These are phyloP conservation scores for Suillus discolor DNA, from an alignment of 768 basidiomycete genomes.

Conservation along the genomic window DNA sequence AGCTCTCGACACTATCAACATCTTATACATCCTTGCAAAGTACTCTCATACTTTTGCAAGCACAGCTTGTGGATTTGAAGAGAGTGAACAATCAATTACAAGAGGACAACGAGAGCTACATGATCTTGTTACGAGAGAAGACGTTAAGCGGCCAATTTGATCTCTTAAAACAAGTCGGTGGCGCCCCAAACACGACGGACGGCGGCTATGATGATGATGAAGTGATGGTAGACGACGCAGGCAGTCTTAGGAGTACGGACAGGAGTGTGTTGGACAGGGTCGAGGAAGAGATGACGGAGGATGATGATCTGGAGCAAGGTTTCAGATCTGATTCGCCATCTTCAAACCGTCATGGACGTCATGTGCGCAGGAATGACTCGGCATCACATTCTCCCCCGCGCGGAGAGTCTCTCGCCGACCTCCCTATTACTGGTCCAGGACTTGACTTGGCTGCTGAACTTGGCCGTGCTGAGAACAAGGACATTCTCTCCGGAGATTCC, in stretches of 20 bases:
- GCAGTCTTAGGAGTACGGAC: constrained; percentile 57
- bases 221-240: constrained; percentile 37
- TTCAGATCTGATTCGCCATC: constrained; percentile 40
- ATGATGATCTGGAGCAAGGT: constrained; percentile 43
- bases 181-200: constrained; percentile 41
- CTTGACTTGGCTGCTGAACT: constrained; percentile 91
- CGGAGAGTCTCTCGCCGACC: constrained; percentile 83
- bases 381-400: constrained; percentile 51
- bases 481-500: constrained; percentile 60
- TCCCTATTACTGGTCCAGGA: constrained; percentile 87
- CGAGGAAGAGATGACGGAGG: constrained; percentile 51
- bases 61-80: constrained; percentile 85
- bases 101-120: constrained; percentile 97
- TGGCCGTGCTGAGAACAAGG: constrained; percentile 89
- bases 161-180: constrained; percentile 67
- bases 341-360: constrained; percentile 45
- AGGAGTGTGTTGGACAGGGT: constrained; percentile 65
- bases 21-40: constrained; percentile 84
- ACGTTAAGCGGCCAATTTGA: constrained; percentile 90
- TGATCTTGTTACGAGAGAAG: constrained; percentile 89
- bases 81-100: constrained; percentile 85
- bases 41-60: constrained; percentile 81
- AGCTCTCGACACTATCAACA: constrained; percentile 84
- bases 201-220: constrained; percentile 40
- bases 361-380: constrained; percentile 60